Conservation (phyloP, 2,329 filamentous ascomycete species). For the Cytospora chrysosperma region DNA sequence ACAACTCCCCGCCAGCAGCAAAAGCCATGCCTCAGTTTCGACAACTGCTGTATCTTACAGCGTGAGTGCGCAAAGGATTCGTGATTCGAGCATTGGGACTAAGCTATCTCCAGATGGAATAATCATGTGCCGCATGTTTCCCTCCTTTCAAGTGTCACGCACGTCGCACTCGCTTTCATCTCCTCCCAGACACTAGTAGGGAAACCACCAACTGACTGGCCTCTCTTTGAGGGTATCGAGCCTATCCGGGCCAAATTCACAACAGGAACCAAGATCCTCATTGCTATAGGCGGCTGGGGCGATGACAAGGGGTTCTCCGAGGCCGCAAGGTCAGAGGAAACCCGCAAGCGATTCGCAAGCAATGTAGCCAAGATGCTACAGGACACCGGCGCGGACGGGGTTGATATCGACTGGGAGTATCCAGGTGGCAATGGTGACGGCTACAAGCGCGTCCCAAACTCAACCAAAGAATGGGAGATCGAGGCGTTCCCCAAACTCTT, state of each 20-base stretch:
- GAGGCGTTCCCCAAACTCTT: slow-evolving; percentile 61
- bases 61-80: neutral
- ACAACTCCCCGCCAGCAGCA: neutral
- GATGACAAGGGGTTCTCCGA: slow-evolving; percentile 58
- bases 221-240: slow-evolving; percentile 52
- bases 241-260: slow-evolving; percentile 49
- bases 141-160: slow-evolving; percentile 47
- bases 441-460: slow-evolving; percentile 62
- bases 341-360: slow-evolving; percentile 57
- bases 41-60: neutral
- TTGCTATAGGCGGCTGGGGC: slow-evolving; percentile 77
- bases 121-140: slow-evolving; percentile 36
- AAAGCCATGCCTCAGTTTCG: neutral
- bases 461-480: slow-evolving; percentile 57
- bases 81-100: neutral
- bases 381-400: slow-evolving; percentile 60
- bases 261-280: slow-evolving; percentile 58
- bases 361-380: slow-evolving; percentile 64
- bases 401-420: slow-evolving; percentile 68
- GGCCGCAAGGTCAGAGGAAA: slow-evolving; percentile 51
- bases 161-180: slow-evolving; percentile 61
- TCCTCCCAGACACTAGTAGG: slow-evolving; percentile 25
- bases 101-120: neutral
- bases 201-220: slow-evolving; percentile 36
- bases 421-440: slow-evolving; percentile 64